Conservation (phyloP, 2,329 filamentous ascomycete species). For the Neopestalotiopsis sp. region DNA sequence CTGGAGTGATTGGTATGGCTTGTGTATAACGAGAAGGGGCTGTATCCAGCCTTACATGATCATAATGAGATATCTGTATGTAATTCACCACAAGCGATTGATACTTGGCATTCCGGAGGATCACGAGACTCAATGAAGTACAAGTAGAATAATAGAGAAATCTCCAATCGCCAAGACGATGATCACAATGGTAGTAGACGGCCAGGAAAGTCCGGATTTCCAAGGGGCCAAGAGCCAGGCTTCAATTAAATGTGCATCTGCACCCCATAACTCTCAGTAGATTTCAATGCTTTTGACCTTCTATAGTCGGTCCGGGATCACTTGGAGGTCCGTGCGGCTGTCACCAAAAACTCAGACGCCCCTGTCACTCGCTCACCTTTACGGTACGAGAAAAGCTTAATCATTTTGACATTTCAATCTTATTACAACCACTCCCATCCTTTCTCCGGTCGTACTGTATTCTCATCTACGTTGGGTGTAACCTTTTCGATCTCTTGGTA, state of each 20-base stretch:
- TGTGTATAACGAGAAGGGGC: slow-evolving; percentile 13
- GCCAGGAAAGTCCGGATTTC: no score
- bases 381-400: neutral
- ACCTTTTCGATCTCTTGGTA: no score
- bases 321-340: neutral
- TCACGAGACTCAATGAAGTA: neutral
- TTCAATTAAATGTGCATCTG: no score
- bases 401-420: neutral
- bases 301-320: neutral
- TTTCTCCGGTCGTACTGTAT: neutral
- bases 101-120: neutral
- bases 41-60: slow-evolving; percentile 5
- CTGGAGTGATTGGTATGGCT: neutral
- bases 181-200: no score
- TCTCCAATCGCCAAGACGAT: neutral
- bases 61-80: slow-evolving; percentile 8
- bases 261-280: no score
- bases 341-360: neutral
- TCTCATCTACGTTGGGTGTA: neutral
- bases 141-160: neutral
- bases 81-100: neutral
- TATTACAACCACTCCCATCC: neutral
- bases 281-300: neutral
- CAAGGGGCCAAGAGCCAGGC: no score
- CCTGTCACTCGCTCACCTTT: neutral